These are phyloP conservation scores for Leishmania martiniquensis DNA, from an alignment of 208 protist genomes.

Conservation along the genomic window DNA sequence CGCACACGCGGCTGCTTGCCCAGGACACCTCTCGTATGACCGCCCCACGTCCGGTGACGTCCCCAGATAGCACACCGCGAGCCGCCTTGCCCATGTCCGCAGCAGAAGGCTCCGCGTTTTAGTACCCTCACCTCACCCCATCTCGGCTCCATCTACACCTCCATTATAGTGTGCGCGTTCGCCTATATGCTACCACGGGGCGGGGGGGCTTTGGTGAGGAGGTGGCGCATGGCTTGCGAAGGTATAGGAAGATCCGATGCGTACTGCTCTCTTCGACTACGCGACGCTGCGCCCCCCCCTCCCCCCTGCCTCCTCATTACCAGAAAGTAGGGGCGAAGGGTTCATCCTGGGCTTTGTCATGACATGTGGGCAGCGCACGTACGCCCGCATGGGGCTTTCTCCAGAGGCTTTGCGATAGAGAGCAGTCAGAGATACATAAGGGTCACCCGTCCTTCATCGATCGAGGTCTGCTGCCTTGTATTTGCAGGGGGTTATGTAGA, in stretches of 20 bases:
- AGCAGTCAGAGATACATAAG: not conserved
- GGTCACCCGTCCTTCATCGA: not conserved
- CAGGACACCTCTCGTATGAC: slow-evolving; percentile 59
- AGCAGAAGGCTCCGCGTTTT: not conserved
- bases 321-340: not conserved
- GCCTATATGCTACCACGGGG: not conserved
- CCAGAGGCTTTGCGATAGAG: not conserved
- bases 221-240: not conserved
- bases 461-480: not conserved
- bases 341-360: not conserved
- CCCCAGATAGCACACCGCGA: slow-evolving; percentile 37
- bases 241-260: not conserved
- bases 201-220: not conserved
- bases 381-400: not conserved
- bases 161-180: not conserved
- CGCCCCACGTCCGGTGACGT: slow-evolving; percentile 39
- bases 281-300: not conserved
- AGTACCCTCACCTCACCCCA: not conserved
- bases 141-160: not conserved
- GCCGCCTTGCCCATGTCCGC: not conserved
- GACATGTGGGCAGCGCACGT: not conserved
- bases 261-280: not conserved
- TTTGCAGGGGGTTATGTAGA: not conserved
- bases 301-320: not conserved
- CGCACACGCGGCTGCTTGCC: slow-evolving; percentile 36